These are phyloP conservation scores for Vanilla planifolia DNA, from an alignment of 106 monocot genomes.

Conservation along the genomic window DNA sequence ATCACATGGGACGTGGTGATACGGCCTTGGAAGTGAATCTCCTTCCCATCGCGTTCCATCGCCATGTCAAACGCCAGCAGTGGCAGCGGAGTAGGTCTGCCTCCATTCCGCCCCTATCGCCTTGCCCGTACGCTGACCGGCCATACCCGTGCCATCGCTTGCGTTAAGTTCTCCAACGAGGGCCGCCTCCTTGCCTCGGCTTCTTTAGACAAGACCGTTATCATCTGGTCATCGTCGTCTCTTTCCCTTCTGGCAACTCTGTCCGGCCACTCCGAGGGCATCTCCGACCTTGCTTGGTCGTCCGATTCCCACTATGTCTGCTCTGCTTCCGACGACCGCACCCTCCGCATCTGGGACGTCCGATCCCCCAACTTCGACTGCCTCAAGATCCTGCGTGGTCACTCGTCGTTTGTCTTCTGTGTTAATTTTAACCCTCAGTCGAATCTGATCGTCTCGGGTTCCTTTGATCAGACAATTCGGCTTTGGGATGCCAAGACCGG, in stretches of 20 bases:
- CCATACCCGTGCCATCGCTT: constrained; percentile 74
- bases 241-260: constrained; percentile 38
- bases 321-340: constrained; percentile 95
- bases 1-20: too few species aligned
- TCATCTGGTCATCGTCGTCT: constrained; percentile 40
- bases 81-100: constrained; percentile 4
- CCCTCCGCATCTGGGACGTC: constrained; percentile 79
- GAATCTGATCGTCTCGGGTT: constrained; percentile 60
- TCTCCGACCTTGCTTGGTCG: constrained; percentile 94
- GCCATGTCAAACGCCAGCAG: neutral
- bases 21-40: too few species aligned
- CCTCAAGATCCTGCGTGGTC: constrained; percentile 66
- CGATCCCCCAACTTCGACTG: constrained; percentile 37
- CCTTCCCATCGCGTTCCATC: too few species aligned
- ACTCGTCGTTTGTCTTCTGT: constrained; percentile 83
- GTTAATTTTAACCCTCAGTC: constrained; percentile 79
- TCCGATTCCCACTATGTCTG: constrained; percentile 86
- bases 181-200: constrained; percentile 84
- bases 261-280: constrained; percentile 73
- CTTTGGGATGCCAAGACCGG: constrained; percentile 81
- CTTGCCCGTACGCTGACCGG: constrained; percentile 28
- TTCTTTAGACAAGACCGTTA: constrained; percentile 80
- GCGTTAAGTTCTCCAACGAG: constrained; percentile 96
- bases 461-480: constrained; percentile 66
- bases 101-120: constrained; percentile 61